Conservation (phyloP, 2,329 filamentous ascomycete genomes). For the Botrytis paeoniae region DNA sequence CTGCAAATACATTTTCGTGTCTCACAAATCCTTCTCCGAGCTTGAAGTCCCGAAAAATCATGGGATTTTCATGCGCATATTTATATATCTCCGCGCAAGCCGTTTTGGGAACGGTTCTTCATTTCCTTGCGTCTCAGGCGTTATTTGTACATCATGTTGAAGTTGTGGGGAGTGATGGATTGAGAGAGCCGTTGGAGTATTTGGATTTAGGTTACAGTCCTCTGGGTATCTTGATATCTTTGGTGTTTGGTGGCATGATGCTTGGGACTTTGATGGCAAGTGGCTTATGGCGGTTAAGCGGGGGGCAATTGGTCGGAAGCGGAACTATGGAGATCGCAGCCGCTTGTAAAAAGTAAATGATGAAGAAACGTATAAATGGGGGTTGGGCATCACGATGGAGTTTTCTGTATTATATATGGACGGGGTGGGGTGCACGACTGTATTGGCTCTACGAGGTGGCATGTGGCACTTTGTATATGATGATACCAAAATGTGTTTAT, state of each 20-base stretch:
- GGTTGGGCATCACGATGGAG: background rate
- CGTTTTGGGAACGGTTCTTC: background rate
- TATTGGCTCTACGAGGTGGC: background rate
- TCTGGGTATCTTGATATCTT: slow-evolving; percentile 4
- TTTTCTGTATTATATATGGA: background rate
- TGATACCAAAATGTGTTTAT: background rate
- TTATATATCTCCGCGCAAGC: background rate
- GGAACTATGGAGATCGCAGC: slow-evolving; percentile 29
- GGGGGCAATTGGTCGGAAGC: slow-evolving; percentile 27
- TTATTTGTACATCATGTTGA: slow-evolving; percentile 12
- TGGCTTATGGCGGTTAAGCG: slow-evolving; percentile 23
- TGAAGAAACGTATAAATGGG: background rate
- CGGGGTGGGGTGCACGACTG: background rate
- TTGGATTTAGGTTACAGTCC: slow-evolving; percentile 14
- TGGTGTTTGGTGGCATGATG: background rate
- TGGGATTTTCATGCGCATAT: slow-evolving; percentile 1
- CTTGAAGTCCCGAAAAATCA: background rate
- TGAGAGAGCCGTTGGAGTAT: background rate
- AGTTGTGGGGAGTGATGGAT: background rate
- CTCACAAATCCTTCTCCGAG: background rate
- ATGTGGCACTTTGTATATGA: background rate
- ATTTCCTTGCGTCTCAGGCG: slow-evolving; percentile 12
- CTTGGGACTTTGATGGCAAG: slow-evolving; percentile 10
- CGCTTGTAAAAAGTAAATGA: slow-evolving; percentile 25
- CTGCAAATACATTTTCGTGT: slow-evolving; percentile 44